Base-by-base conservation (phyloP, 2,329 filamentous ascomycete genomes). In the Trichoderma koningii region DNA sequence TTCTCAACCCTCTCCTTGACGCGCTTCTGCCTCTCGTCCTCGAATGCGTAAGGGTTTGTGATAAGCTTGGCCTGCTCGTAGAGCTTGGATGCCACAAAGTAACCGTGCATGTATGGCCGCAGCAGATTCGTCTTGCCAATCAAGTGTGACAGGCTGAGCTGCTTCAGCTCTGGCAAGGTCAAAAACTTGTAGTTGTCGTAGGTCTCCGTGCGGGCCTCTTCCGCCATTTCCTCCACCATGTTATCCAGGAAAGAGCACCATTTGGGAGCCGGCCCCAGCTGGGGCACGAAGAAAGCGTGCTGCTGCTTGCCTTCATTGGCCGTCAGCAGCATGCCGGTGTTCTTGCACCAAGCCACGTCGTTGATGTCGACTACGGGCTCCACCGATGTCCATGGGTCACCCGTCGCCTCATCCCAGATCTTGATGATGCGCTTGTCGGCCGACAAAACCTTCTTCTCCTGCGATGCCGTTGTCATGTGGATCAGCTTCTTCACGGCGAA, bases 151-250 rank as follows among this genome's bases (percentile, higher is more conserved):
- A 99, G 78, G 75, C 92, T 96, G 69, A 99, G 85, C 42, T 89
- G 87, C 71, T 91, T 90, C 61, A 99, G 83, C 76, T 99, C 93
- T 50, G 91, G 87, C 67, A 92, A 77, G 2, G 94, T 97, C 74
- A 99, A 82, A 85, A 99, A 99, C 79, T 98, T 99, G 86, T 94
- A 98, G 78, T 99, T 98, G 79, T 99, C 95, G 81, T 99, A 99
- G 10, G 95, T 92, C 71, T 95, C 89, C 34, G 89, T 89, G 66
- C 82, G 84, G 34, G 84, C 82, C 74, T 89, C 87, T 74, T 98
- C 94, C 9, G 94, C 94, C 92, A 99, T 97, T 78, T 99, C 96
- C 80, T 99, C 95, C 10, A 98, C 95, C 73, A 99, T 87, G 73
- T 96, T 97, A 78, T 99, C 96, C 68, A 99, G 81, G 86, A 98